Conservation (phyloP, 1,139 yeast species). For the Pneumocystis canis region DNA sequence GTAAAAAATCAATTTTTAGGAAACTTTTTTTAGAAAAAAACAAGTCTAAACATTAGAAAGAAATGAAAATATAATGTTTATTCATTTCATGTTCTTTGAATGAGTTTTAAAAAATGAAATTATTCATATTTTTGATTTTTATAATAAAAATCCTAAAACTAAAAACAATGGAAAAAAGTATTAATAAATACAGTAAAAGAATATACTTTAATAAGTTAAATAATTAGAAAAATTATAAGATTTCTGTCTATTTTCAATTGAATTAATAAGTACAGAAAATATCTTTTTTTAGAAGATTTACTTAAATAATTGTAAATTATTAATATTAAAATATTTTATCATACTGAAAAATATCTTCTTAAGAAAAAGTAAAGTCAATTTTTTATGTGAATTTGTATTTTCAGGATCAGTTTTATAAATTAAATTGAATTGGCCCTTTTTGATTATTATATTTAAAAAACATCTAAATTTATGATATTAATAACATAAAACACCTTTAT, state of each 20-base stretch:
- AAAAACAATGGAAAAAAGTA: not conserved
- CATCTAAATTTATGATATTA: not conserved
- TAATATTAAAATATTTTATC: not conserved
- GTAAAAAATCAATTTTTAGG: not conserved
- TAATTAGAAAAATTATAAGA: not conserved
- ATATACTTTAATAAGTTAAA: conserved; percentile 13
- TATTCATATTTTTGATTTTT: not conserved
- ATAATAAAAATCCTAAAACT: not conserved
- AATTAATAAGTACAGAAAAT: not conserved
- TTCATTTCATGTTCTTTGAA: not conserved
- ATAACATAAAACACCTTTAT: not conserved
- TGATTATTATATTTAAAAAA: too few species aligned
- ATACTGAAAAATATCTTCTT: not conserved
- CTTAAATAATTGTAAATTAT: not conserved
- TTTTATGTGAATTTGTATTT: not conserved
- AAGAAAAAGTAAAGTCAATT: not conserved
- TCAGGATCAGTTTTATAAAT: not conserved
- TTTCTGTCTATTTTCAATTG: not conserved
- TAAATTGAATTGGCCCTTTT: not conserved
- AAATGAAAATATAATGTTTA: conserved; percentile 25
- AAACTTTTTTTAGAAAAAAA: not conserved
- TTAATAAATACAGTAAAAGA: conserved; percentile 6
- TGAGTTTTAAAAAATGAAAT: not conserved
- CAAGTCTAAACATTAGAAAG: conserved; percentile 17
- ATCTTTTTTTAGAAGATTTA: too few species aligned